Evolutionary conservation across 2,329 filamentous ascomycete genomes (phyloP).

Genomic region (Meredithiella fracta): DNA sequence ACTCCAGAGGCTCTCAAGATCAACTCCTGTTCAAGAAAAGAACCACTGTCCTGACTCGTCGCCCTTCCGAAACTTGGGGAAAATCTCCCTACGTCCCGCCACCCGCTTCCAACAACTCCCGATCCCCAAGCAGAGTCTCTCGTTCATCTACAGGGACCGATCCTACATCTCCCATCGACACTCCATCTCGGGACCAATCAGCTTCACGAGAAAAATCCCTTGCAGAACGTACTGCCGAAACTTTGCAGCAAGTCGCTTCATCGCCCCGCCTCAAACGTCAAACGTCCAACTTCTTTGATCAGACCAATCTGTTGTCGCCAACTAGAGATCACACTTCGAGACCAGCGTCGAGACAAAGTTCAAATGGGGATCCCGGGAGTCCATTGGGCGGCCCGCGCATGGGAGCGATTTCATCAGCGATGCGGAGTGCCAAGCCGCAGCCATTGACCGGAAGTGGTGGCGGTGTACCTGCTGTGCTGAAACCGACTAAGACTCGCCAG

Average conservation of each 20-base stretch:
- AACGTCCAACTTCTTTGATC: constrained; percentile 56
- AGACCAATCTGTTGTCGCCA: constrained; percentile 18
- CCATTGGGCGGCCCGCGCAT: constrained; percentile 33
- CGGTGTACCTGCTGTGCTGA: constrained; percentile 26
- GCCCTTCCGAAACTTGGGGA: constrained; percentile 18
- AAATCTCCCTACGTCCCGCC: constrained; percentile 14
- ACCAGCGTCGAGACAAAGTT: constrained; percentile 5
- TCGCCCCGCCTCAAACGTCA: constrained; percentile 55
- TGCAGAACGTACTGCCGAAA: constrained; percentile 74
- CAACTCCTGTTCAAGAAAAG: constrained; percentile 10
- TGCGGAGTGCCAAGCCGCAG: constrained; percentile 27
- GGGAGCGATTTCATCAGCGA: constrained; percentile 1
- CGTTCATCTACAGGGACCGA: constrained; percentile 15
- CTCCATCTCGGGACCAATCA: not conserved
- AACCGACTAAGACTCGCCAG: constrained; percentile 23
- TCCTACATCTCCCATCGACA: constrained; percentile 7
- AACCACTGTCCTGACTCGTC: constrained; percentile 19
- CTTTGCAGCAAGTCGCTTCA: constrained; percentile 58
- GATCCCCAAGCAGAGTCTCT: constrained; percentile 5
- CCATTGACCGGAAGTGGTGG: constrained; percentile 29
- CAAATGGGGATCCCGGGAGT: constrained; percentile 25
- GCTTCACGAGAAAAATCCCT: constrained; percentile 26
- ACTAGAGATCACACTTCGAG: constrained; percentile 22
- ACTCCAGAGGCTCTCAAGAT: not conserved
- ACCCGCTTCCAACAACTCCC: not conserved